These are phyloP conservation scores for Calonectria ilicicola DNA, from an alignment of 2,329 filamentous ascomycete genomes.

Conservation along the genomic window DNA sequence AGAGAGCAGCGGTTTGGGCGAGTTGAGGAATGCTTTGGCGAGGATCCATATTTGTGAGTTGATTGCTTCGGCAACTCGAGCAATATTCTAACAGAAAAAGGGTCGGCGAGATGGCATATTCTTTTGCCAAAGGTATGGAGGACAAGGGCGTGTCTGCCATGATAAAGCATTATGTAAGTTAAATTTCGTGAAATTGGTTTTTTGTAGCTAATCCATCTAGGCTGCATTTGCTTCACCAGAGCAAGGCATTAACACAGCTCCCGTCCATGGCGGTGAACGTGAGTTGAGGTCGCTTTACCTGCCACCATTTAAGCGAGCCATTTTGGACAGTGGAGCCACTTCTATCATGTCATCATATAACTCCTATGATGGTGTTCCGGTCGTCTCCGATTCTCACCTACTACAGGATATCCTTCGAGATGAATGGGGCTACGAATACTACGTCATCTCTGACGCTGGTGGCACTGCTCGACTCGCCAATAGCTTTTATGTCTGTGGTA, in stretches of 20 bases:
- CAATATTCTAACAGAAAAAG: constrained; percentile 38
- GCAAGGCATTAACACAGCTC: constrained; percentile 77
- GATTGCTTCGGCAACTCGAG: neutral
- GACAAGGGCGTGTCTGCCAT: constrained; percentile 74
- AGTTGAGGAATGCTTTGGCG: constrained; percentile 80
- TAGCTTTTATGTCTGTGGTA: constrained; percentile 72
- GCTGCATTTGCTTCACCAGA: constrained; percentile 76
- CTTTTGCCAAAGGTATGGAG: constrained; percentile 70
- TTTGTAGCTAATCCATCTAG: constrained; percentile 36
- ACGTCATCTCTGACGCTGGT: constrained; percentile 72
- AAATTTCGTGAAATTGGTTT: neutral
- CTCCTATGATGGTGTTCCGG: constrained; percentile 78
- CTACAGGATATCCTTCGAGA: constrained; percentile 76
- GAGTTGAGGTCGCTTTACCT: constrained; percentile 68
- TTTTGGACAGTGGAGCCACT: constrained; percentile 76
- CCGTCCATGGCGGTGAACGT: constrained; percentile 65
- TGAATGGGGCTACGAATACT: constrained; percentile 82
- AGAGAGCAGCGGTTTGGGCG: constrained; percentile 78
- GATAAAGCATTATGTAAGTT: constrained; percentile 77
- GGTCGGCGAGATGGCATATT: constrained; percentile 75
- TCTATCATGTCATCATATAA: constrained; percentile 82
- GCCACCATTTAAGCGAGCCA: constrained; percentile 75
- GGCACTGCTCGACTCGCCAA: constrained; percentile 76
- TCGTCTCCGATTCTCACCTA: constrained; percentile 73
- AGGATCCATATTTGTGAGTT: constrained; percentile 72